Base-by-base conservation (phyloP, 352 stramenopile genomes). In the Bremia lactucae region DNA sequence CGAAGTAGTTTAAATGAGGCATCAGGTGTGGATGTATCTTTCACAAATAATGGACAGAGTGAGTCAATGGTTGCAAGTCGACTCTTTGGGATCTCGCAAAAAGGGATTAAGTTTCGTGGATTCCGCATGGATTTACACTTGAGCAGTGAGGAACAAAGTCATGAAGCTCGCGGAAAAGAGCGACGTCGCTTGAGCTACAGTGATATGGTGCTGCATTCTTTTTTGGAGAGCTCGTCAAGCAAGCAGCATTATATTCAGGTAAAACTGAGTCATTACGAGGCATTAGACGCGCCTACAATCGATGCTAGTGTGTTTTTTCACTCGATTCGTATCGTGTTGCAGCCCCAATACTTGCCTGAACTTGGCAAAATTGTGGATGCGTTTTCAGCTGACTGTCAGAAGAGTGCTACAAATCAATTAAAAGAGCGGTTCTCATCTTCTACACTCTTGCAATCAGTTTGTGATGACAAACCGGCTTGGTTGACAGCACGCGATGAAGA, bases 251-350 rank as follows among this genome's bases (percentile, higher is more conserved):
- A 89, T 35, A 64, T 94, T 16, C 79, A 94, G 39, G 44, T 94
- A 9, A 91, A 94, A 36, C 25, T 90, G 16, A 83, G 72, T 0
- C 79, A 91, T 49, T 87, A 84, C 35, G 71, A 85, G 31, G 70
- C 66, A 23, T 57, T 87, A 7, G 77, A 84, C 35, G 68, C 72
- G 6, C 80, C 80, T 0, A 53, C 71, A 2, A 59, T 90, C 33
- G 81, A 94, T 52, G 72, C 72, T 2, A 77, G 91, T 44, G 40
- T 91, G 6, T 94, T 94, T 46, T 62, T 94, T 28, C 81, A 88
- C 54, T 86, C 75, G 15, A 72, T 91, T 36, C 63, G 71, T 4
- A 60, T 89, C 8, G 74, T 91, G 6, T 45, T 91, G 3, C 78
- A 91, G 42, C 81, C 81, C 2, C 74, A 87, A 38, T 80, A 90